Evolutionary conservation across 257 asterid genomes (phyloP).

Genomic region (Ophiorrhiza pumila): DNA sequence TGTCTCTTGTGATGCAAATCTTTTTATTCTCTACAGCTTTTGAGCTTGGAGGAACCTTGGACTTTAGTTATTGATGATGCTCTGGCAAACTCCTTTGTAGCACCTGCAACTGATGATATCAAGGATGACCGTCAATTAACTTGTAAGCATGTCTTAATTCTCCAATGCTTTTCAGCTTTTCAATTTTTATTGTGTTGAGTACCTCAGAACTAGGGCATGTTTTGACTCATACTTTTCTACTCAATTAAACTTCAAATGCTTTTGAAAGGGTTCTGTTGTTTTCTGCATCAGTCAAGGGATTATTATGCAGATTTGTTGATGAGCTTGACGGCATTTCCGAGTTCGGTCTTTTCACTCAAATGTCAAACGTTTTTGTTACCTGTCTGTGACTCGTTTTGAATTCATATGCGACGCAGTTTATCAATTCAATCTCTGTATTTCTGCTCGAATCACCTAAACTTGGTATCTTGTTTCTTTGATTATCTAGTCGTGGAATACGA

Average conservation of each 20-base stretch:
- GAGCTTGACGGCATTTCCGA: not conserved
- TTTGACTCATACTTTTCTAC: not conserved
- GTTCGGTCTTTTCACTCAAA: not conserved
- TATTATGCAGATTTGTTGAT: not conserved
- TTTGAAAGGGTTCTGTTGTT: not conserved
- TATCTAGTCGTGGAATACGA: conserved; percentile 75
- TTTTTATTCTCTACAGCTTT: conserved; percentile 45
- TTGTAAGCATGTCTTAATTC: conserved; percentile 45
- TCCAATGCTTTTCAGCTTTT: not conserved
- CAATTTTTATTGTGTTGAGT: not conserved
- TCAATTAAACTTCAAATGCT: not conserved
- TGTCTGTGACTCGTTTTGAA: not conserved
- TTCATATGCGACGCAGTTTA: not conserved
- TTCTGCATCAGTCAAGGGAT: not conserved
- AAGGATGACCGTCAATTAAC: conserved; percentile 64
- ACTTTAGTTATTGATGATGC: conserved; percentile 85
- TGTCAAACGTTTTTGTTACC: not conserved
- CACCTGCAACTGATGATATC: conserved; percentile 76
- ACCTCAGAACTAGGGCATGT: not conserved
- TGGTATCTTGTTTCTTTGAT: not conserved
- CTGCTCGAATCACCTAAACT: not conserved
- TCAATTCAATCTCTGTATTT: not conserved
- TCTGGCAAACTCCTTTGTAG: conserved; percentile 77
- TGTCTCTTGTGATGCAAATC: not conserved
- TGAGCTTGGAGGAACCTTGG: conserved; percentile 82